Base-by-base conservation (phyloP, 202 grass and related monocot genomes). In the Zizania palustris region DNA sequence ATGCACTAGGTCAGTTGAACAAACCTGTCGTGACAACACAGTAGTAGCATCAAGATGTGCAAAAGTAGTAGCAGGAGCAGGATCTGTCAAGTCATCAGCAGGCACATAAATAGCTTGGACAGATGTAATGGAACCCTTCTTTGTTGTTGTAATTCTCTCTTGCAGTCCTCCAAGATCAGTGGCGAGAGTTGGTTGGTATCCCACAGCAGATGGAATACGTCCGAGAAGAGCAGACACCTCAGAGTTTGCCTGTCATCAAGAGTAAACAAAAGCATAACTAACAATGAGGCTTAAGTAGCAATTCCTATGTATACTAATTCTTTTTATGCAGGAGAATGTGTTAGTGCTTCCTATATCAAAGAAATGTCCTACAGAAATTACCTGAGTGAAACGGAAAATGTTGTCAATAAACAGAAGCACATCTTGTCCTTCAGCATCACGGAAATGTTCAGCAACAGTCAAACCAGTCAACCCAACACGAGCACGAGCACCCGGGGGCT, bases 21-120 rank as follows among this genome's bases (percentile, higher is more conserved):
- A 76, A 78, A 99, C 96, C 96, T 89, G 85, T 84, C 96, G 83
- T 60, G 96, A 99, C 87, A 99, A 69, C 89, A 99, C 96, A 71
- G 96, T 99, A 40, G 96, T 98, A 77, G 96, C 96, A 80, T 98
- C 96, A 85, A 98, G 96, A 98, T 98, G 96, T 54, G 96, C 92
- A 85, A 99, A 99, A 21, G 96, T 99, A 56, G 96, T 99, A 36
- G 96, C 96, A 58, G 96, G 96, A 57, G 96, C 92, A 84, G 96
- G 96, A 99, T 99, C 96, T 0, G 96, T 99, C 85, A 99, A 96
- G 49, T 99, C 96, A 93, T 99, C 96, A 82, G 96, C 96, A 63
- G 96, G 96, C 74, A 99, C 96, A 66, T 99, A 99, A 78, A 99
- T 99, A 89, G 96, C 96, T 78, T 99, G 96, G 51, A 99, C 96